These are phyloP conservation scores for Diaporthe vexans DNA, from an alignment of 2,329 filamentous ascomycete species.

Conservation along the genomic window DNA sequence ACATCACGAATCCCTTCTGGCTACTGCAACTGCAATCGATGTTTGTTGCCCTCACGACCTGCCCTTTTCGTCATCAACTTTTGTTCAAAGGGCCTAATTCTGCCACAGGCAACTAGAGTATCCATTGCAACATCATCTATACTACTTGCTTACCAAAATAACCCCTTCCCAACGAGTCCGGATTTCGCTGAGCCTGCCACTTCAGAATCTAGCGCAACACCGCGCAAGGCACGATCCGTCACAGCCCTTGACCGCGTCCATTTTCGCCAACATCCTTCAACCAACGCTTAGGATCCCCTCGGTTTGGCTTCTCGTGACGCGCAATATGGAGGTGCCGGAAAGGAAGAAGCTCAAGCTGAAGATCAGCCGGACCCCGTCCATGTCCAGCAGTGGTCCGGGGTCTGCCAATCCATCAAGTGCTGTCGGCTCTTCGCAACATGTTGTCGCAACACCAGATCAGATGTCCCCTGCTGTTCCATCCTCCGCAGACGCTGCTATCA, in stretches of 20 bases:
- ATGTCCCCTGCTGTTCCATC: conserved; percentile 26
- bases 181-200: neutral
- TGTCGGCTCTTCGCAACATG: conserved; percentile 22
- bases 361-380: conserved; percentile 38
- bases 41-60: neutral
- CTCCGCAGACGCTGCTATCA: conserved; percentile 30
- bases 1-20: neutral
- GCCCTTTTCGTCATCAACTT: neutral
- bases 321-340: conserved; percentile 40
- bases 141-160: neutral
- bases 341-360: conserved; percentile 41
- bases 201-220: conserved; percentile 11
- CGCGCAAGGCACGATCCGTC: neutral
- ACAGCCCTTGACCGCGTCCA: neutral
- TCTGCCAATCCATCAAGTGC: conserved; percentile 25
- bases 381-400: conserved; percentile 37
- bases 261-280: neutral
- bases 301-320: neutral
- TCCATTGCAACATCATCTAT: neutral
- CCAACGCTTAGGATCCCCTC: too few species aligned
- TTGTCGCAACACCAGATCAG: conserved; percentile 37
- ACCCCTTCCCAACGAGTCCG: neutral
- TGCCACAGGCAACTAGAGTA: too few species aligned
- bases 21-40: neutral
- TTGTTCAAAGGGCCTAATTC: neutral